Evolutionary conservation across 345 rosid genomes (phyloP).

Genomic region (Salix udensis): DNA sequence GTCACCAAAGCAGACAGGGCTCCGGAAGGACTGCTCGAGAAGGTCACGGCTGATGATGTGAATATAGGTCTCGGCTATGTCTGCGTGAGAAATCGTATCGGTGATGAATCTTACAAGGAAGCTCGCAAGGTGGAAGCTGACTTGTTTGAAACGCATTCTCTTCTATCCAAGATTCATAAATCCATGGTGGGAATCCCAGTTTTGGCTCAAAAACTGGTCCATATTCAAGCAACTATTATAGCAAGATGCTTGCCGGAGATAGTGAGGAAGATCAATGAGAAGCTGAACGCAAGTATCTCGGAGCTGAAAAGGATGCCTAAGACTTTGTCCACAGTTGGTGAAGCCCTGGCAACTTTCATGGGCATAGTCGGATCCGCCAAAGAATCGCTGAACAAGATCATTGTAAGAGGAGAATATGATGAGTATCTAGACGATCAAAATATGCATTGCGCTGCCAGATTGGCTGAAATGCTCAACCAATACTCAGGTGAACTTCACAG

Average conservation of each 20-base stretch:
- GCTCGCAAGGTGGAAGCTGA: slow-evolving; percentile 29
- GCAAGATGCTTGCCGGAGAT: slow-evolving; percentile 34
- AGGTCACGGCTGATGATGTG: slow-evolving; percentile 47
- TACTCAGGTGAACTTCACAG: slow-evolving; percentile 6
- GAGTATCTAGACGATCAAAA: slow-evolving; percentile 23
- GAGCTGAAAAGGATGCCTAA: slow-evolving; percentile 35
- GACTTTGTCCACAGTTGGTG: slow-evolving; percentile 21
- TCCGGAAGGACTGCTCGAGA: slow-evolving; percentile 46
- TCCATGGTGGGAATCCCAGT: slow-evolving; percentile 39
- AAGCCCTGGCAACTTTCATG: slow-evolving; percentile 40
- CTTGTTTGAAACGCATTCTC: slow-evolving; percentile 21
- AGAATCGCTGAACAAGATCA: slow-evolving; percentile 37
- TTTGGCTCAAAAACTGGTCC: slow-evolving; percentile 31
- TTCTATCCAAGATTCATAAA: slow-evolving; percentile 27
- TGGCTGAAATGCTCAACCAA: slow-evolving; percentile 23
- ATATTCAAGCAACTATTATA: slow-evolving; percentile 33
- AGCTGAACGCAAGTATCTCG: slow-evolving; percentile 9
- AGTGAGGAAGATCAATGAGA: slow-evolving; percentile 26
- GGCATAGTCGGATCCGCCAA: slow-evolving; percentile 34
- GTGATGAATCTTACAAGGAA: slow-evolving; percentile 35
- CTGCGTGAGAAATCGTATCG: slow-evolving; percentile 44
- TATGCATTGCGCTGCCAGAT: too few relatives aligned
- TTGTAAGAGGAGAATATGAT: slow-evolving; percentile 41
- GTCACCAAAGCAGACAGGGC: slow-evolving; percentile 50
- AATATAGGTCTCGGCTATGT: slow-evolving; percentile 48